Evolutionary conservation across 2,329 filamentous ascomycete genomes (phyloP).

Genomic region (Allantophomopsis lycopodina): DNA sequence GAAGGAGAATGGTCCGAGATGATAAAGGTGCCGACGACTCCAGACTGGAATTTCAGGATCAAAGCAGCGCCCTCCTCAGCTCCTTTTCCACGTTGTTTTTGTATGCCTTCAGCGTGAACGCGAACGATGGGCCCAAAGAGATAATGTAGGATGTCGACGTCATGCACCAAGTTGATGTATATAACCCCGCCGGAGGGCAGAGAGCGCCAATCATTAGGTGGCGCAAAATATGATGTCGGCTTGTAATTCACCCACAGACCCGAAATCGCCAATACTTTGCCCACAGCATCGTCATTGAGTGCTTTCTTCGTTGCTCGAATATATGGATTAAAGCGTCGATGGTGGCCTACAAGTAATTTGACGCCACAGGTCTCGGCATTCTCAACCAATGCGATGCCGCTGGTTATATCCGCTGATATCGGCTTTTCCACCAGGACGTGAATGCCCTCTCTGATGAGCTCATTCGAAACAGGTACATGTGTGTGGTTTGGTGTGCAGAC

Average conservation of each 20-base stretch:
- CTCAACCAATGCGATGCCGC: constrained; percentile 19
- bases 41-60: constrained; percentile 35
- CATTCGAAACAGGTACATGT: constrained; percentile 34
- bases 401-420: constrained; percentile 26
- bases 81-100: constrained; percentile 27
- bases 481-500: constrained; percentile 46
- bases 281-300: constrained; percentile 25
- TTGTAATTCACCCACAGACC: constrained; percentile 41
- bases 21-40: constrained; percentile 41
- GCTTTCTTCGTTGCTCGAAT: constrained; percentile 32
- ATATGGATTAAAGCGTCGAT: constrained; percentile 44
- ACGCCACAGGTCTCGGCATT: constrained; percentile 16
- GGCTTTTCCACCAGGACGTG: constrained; percentile 45
- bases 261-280: constrained; percentile 33
- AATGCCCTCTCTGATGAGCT: constrained; percentile 31
- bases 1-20: constrained; percentile 35
- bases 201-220: constrained; percentile 30
- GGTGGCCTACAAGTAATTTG: constrained; percentile 41
- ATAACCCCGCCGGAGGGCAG: constrained; percentile 29
- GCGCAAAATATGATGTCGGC: constrained; percentile 33
- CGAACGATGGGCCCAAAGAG: constrained; percentile 36
- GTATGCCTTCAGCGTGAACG: constrained; percentile 33
- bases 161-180: constrained; percentile 46
- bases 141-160: constrained; percentile 42
- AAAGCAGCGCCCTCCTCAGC: constrained; percentile 43